Evolutionary conservation across 768 basidiomycete species (phyloP).

Genomic region (Termitomyces sp.): DNA sequence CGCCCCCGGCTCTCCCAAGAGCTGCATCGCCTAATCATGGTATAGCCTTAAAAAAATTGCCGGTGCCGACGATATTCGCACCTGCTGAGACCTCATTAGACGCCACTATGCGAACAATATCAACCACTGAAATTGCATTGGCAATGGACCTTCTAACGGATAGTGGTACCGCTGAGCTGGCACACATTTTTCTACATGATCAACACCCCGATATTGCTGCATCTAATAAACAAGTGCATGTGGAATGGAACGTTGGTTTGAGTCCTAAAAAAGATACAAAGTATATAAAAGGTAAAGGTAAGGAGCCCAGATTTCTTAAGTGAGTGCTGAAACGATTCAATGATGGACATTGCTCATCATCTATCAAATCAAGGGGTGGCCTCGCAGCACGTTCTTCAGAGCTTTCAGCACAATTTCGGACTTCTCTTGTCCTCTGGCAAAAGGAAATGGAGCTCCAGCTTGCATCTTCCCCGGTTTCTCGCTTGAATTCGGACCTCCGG

Average conservation of each 20-base stretch:
- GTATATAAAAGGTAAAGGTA: constrained; percentile 34
- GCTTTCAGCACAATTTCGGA: constrained; percentile 39
- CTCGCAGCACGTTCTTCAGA: constrained; percentile 49
- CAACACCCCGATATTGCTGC: constrained; percentile 35
- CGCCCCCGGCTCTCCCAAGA: constrained; percentile 12
- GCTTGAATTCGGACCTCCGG: constrained; percentile 38
- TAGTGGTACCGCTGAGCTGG: constrained; percentile 44
- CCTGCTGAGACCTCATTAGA: constrained; percentile 20
- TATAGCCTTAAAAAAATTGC: constrained; percentile 19
- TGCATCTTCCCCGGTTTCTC: constrained; percentile 26
- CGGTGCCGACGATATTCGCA: constrained; percentile 25
- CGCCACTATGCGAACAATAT: constrained; percentile 45
- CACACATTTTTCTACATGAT: constrained; percentile 52
- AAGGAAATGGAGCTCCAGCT: constrained; percentile 38
- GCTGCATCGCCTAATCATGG: constrained; percentile 14
- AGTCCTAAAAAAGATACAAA: constrained; percentile 50
- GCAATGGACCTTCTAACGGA: constrained; percentile 53
- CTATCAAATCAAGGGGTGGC: constrained; percentile 42
- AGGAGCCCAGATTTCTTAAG: constrained; percentile 42
- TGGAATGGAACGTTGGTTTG: constrained; percentile 48
- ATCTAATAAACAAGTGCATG: constrained; percentile 23
- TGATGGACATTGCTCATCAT: not conserved
- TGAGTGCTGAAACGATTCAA: constrained; percentile 24
- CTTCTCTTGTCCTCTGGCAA: constrained; percentile 50
- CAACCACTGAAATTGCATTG: constrained; percentile 48